Evolutionary conservation across 345 rosid species (phyloP).

Genomic region (Populus pruinosa): DNA sequence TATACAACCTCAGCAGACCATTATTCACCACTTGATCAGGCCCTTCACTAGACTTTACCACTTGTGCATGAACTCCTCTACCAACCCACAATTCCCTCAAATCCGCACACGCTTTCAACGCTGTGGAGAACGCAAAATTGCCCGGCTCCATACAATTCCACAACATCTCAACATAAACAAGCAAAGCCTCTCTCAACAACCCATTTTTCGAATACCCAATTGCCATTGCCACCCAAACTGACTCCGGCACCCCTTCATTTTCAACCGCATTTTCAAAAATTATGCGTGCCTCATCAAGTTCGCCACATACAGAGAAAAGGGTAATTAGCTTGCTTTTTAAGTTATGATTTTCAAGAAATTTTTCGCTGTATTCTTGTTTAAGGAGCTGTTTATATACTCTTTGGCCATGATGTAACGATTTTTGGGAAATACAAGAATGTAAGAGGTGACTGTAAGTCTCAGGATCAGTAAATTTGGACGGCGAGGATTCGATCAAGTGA

Average conservation of each 20-base stretch:
- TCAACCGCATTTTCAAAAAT: conserved; percentile 29
- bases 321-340: conserved; percentile 42
- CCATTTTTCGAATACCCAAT: conserved; percentile 43
- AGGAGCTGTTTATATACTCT: conserved; percentile 30
- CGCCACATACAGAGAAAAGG: conserved; percentile 44
- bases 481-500: conserved; percentile 28
- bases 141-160: conserved; percentile 31
- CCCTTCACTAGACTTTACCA: conserved; percentile 33
- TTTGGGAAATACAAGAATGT: conserved; percentile 42
- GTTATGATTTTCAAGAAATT: conserved; percentile 26
- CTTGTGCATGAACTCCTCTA: conserved; percentile 42
- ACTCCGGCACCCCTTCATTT: conserved; percentile 20
- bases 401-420: conserved; percentile 38
- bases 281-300: conserved; percentile 33
- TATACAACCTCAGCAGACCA: conserved; percentile 25
- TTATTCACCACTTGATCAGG: conserved; percentile 50
- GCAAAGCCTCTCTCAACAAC: conserved; percentile 32
- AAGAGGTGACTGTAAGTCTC: conserved; percentile 33
- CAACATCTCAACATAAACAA: conserved; percentile 34
- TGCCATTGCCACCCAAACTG: conserved; percentile 52
- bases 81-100: conserved; percentile 27
- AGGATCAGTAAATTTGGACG: conserved; percentile 14
- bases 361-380: background rate
- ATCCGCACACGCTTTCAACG: conserved; percentile 40
- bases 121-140: conserved; percentile 40